Evolutionary conservation across 805 yeast species (phyloP).

Genomic region (Torulaspora quercuum): DNA sequence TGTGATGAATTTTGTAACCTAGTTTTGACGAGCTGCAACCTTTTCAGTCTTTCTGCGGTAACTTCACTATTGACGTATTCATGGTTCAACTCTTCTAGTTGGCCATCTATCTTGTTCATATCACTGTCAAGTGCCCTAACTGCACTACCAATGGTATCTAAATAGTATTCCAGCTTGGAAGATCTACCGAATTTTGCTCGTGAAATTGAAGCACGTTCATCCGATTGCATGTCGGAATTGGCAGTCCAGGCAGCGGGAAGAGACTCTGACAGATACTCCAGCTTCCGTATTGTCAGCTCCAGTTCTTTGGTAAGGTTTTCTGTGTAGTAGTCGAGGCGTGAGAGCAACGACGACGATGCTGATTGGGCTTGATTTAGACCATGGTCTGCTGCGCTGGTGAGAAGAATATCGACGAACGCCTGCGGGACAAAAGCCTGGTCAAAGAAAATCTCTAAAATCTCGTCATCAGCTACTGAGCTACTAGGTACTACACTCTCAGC

Average conservation of each 20-base stretch:
- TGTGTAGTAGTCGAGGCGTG: slow-evolving; percentile 61
- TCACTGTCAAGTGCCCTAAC: slow-evolving; percentile 54
- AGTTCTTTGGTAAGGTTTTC: slow-evolving; percentile 55
- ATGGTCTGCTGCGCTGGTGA: slow-evolving; percentile 39
- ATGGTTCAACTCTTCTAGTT: slow-evolving; percentile 27
- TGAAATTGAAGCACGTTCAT: slow-evolving; percentile 23
- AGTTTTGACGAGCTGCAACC: slow-evolving; percentile 44
- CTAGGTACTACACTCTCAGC: background rate
- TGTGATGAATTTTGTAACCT: slow-evolving; percentile 47
- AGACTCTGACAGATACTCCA: slow-evolving; percentile 51
- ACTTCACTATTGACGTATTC: slow-evolving; percentile 20
- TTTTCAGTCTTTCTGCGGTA: slow-evolving; percentile 39
- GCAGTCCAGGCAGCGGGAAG: slow-evolving; percentile 41
- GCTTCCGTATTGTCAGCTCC: slow-evolving; percentile 45
- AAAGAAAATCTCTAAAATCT: slow-evolving; percentile 61
- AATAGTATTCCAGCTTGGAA: slow-evolving; percentile 62
- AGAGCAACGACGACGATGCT: slow-evolving; percentile 48
- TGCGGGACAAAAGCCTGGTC: slow-evolving; percentile 64
- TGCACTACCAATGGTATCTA: slow-evolving; percentile 57
- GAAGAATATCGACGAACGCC: slow-evolving; percentile 60
- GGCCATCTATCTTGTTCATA: slow-evolving; percentile 34
- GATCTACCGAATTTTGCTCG: slow-evolving; percentile 38
- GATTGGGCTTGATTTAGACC: slow-evolving; percentile 43
- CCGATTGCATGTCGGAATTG: slow-evolving; percentile 15
- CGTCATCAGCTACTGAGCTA: slow-evolving; percentile 26